Percentiles rank a stretch among this genome's conserved stretches.
Evolutionary conservation across 495 filamentous ascomycete genomes (phyloP).

Genomic region (Cercophora scortea): DNA sequence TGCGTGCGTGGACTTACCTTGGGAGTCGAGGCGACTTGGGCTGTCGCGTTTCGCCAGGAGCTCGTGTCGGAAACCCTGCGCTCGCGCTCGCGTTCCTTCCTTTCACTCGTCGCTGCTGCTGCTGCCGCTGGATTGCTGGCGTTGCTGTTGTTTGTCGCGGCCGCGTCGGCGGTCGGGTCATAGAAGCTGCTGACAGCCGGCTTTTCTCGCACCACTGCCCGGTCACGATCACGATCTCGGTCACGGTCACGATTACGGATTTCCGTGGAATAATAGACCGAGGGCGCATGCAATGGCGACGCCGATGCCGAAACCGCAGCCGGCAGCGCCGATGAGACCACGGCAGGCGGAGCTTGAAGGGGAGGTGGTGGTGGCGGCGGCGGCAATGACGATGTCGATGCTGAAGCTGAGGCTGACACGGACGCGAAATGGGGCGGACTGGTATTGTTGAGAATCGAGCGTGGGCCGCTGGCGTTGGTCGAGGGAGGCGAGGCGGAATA

Average conservation of each 20-base stretch:
- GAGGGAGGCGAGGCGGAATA: slow-evolving; percentile 20
- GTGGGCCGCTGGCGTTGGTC: slow-evolving; percentile 8
- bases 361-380: slow-evolving; percentile 18
- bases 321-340: slow-evolving; percentile 8
- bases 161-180: slow-evolving; percentile 47
- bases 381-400: slow-evolving; percentile 12
- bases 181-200: slow-evolving; percentile 41
- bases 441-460: slow-evolving; percentile 27
- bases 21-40: slow-evolving; percentile 23
- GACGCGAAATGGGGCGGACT: neutral
- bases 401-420: neutral
- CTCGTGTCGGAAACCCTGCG: slow-evolving; percentile 36
- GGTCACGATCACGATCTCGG: slow-evolving; percentile 18
- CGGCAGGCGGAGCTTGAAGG: slow-evolving; percentile 19
- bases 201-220: slow-evolving; percentile 31
- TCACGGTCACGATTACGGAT: slow-evolving; percentile 20
- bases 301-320: slow-evolving; percentile 10
- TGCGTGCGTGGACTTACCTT: slow-evolving; percentile 25
- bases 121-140: too few species aligned
- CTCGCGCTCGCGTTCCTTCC: slow-evolving; percentile 16
- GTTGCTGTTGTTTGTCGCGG: slow-evolving; percentile 11
- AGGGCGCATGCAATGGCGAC: slow-evolving; percentile 28
- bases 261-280: slow-evolving; percentile 20
- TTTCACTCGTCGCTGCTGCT: too few species aligned
- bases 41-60: slow-evolving; percentile 28